Percentiles rank a stretch among this genome's conserved stretches.
These are phyloP conservation scores for Trichoderma semiorbis DNA, from an alignment of 2,329 filamentous ascomycete genomes.

Conservation along the genomic window DNA sequence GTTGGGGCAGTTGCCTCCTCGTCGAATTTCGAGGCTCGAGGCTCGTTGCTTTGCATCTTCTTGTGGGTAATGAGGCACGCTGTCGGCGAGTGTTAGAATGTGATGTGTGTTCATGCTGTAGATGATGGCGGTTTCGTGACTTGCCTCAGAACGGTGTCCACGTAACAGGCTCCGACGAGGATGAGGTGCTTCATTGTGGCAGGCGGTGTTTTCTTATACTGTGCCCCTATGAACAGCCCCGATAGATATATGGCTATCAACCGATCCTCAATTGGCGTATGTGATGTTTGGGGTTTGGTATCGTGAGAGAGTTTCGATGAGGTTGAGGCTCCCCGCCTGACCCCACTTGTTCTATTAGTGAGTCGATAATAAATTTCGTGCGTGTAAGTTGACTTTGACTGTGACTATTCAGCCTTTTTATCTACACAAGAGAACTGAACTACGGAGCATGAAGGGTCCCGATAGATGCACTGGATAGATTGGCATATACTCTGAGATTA, in stretches of 20 bases:
- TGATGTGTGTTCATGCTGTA: neutral
- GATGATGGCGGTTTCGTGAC: conserved; percentile 21
- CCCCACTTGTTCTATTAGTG: neutral
- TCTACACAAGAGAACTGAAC: neutral
- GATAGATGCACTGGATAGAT: neutral
- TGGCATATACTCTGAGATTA: neutral
- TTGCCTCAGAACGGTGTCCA: conserved; percentile 67
- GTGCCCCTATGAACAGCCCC: neutral
- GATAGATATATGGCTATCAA: neutral
- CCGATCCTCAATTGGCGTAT: neutral
- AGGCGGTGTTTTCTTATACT: neutral
- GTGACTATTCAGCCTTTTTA: neutral
- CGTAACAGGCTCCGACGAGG: conserved; percentile 64
- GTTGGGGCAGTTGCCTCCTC: conserved; percentile 72
- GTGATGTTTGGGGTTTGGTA: neutral
- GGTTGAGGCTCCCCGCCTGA: neutral
- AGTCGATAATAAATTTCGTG: neutral
- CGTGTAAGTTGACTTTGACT: neutral
- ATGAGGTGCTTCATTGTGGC: conserved; percentile 53
- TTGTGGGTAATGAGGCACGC: conserved; percentile 61
- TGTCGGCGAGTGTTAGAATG: conserved; percentile 31
- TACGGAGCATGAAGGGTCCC: neutral
- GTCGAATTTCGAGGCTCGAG: conserved; percentile 52
- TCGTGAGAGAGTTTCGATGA: neutral
- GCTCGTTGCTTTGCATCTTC: conserved; percentile 74